phyloP scores from a whole-genome alignment of 495 filamentous ascomycete genomes.

The Lasiosphaeria miniovina region DNA sequence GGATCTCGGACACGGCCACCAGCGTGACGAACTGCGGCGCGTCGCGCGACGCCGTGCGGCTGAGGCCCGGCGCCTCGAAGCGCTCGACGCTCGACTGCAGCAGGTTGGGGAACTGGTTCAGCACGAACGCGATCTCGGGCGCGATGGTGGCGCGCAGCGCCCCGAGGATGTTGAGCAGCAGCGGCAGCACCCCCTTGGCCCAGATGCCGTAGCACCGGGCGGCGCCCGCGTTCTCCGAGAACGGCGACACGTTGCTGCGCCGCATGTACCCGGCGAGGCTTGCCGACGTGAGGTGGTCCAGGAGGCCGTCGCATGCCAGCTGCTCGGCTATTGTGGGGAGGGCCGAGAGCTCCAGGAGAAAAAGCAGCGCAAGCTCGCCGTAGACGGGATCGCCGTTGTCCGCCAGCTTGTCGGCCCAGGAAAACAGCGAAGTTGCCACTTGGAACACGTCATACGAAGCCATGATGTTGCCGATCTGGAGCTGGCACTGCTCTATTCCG shows the following conservation, averaged over 20 bases:
- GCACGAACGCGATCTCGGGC: slow-evolving; percentile 77
- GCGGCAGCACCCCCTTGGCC: slow-evolving; percentile 79
- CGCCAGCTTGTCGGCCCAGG: slow-evolving; percentile 82
- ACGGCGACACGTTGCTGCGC: slow-evolving; percentile 67
- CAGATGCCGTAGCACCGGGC: slow-evolving; percentile 77
- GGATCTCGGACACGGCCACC: slow-evolving; percentile 67
- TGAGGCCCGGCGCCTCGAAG: slow-evolving; percentile 52
- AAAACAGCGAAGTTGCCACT: slow-evolving; percentile 82
- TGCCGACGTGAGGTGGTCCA: slow-evolving; percentile 73
- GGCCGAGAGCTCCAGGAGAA: slow-evolving; percentile 82
- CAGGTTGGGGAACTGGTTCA: slow-evolving; percentile 78
- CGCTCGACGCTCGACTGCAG: slow-evolving; percentile 60
- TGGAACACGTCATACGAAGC: slow-evolving; percentile 67
- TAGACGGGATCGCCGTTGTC: slow-evolving; percentile 85
- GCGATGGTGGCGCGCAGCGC: slow-evolving; percentile 75
- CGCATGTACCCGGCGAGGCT: slow-evolving; percentile 69
- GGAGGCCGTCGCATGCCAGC: slow-evolving; percentile 77
- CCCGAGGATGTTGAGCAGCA: slow-evolving; percentile 86
- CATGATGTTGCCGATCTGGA: slow-evolving; percentile 64
- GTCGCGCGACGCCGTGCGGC: slow-evolving; percentile 41
- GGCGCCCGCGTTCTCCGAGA: slow-evolving; percentile 49
- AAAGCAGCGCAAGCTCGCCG: slow-evolving; percentile 80
- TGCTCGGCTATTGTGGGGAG: slow-evolving; percentile 83
- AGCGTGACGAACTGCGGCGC: slow-evolving; percentile 59
- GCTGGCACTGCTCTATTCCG: slow-evolving; percentile 56